Conservation (phyloP, 768 basidiomycete genomes). For the Tricholoma sp. region DNA sequence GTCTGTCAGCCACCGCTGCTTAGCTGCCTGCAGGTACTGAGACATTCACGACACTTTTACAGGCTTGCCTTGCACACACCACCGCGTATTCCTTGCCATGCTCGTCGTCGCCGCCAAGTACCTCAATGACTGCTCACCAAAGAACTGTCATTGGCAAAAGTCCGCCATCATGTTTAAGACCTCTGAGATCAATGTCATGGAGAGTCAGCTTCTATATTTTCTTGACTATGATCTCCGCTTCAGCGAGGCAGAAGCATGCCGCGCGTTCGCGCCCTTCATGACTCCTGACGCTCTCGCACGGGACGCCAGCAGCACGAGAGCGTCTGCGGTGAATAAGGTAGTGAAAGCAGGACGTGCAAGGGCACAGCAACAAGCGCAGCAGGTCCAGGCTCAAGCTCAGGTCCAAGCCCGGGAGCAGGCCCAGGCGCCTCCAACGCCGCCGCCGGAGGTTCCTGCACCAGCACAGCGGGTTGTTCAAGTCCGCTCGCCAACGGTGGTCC, state of each 20-base stretch:
- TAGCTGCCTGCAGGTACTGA: slow-evolving; percentile 2
- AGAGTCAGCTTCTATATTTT: slow-evolving; percentile 88
- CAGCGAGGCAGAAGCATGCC: slow-evolving; percentile 74
- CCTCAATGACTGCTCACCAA: slow-evolving; percentile 93
- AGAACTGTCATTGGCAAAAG: slow-evolving; percentile 89
- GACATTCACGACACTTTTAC: slow-evolving; percentile 15
- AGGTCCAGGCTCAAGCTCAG: slow-evolving; percentile 28
- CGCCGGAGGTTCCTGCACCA: slow-evolving; percentile 45
- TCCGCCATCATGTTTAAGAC: slow-evolving; percentile 75
- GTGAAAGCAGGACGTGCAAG: slow-evolving; percentile 46
- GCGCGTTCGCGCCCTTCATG: slow-evolving; percentile 69
- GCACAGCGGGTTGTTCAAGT: background rate
- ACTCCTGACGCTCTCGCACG: slow-evolving; percentile 12
- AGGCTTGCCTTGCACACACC: slow-evolving; percentile 87
- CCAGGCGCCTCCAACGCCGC: slow-evolving; percentile 35
- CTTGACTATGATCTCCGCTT: slow-evolving; percentile 93
- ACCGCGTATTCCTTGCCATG: slow-evolving; percentile 92
- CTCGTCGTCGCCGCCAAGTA: slow-evolving; percentile 97
- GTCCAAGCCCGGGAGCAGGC: slow-evolving; percentile 17
- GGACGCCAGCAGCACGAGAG: slow-evolving; percentile 34
- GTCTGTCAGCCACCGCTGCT: slow-evolving; percentile 36
- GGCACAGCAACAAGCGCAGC: slow-evolving; percentile 33
- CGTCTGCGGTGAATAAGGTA: slow-evolving; percentile 49
- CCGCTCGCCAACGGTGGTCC: background rate
- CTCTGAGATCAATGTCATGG: slow-evolving; percentile 91